A percentile compares a stretch with the other conserved stretches of the same genome.
phyloP scores from a whole-genome alignment of 73 alveolate species.

The Chromera velia region DNA sequence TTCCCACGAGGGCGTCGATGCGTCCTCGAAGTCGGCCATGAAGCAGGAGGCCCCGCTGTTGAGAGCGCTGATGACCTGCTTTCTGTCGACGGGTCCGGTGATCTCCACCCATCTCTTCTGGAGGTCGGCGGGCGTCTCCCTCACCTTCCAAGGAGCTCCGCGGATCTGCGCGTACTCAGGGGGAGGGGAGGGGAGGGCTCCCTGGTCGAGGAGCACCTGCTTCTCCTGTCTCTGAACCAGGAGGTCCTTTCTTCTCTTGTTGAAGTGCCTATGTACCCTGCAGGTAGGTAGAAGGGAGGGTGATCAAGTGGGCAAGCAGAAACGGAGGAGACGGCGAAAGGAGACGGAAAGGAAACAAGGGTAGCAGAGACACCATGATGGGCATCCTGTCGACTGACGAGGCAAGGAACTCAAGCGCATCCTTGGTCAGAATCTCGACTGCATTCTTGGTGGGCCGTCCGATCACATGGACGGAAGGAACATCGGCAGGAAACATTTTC shows the following conservation, averaged over 20 bases:
- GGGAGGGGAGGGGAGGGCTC: conserved; percentile 16
- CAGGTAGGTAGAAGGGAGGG: no score
- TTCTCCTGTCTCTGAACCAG: conserved; percentile 8
- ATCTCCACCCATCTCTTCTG: conserved; percentile 43
- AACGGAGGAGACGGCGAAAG: no score
- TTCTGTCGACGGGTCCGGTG: conserved; percentile 43
- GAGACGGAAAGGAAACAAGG: no score
- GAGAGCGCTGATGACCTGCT: conserved; percentile 42
- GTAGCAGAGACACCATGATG: no score
- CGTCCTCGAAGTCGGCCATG: conserved; percentile 57
- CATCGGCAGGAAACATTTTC: no score
- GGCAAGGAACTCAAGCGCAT: no score
- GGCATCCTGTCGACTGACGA: no score
- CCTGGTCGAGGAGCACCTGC: conserved; percentile 10
- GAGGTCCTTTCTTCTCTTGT: conserved; percentile 9
- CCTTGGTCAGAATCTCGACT: no score
- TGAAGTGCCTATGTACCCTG: conserved; percentile 21
- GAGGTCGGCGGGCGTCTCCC: conserved; percentile 36
- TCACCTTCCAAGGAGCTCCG: conserved; percentile 32
- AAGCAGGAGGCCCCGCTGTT: conserved; percentile 49
- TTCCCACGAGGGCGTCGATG: conserved; percentile 49
- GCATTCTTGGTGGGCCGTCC: no score
- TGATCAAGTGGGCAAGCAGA: no score
- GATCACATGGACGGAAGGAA: no score
- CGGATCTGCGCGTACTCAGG: conserved; percentile 20